Evolutionary conservation across 345 rosid species (phyloP).

Genomic region (Lumnitzera racemosa): DNA sequence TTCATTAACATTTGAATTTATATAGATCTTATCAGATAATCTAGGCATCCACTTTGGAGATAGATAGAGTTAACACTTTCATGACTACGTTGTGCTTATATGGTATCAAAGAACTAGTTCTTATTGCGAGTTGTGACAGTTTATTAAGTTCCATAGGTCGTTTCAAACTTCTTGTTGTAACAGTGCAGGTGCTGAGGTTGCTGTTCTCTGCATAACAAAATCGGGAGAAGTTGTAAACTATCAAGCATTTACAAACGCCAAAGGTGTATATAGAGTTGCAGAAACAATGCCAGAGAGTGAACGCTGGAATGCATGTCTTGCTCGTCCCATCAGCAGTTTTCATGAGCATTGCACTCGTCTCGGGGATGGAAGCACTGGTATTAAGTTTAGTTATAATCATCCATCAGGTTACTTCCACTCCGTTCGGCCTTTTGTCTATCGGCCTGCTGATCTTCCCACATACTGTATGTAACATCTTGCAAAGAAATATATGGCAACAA

Average conservation of each 20-base stretch:
- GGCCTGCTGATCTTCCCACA: slow-evolving; percentile 44
- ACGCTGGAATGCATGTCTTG: slow-evolving; percentile 91
- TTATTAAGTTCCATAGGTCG: no score
- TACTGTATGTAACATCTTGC: slow-evolving; percentile 39
- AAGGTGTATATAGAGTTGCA: slow-evolving; percentile 75
- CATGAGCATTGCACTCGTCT: slow-evolving; percentile 67
- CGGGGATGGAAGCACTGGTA: slow-evolving; percentile 47
- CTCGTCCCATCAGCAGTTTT: slow-evolving; percentile 85
- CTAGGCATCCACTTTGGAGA: no score
- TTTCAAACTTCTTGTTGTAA: no score
- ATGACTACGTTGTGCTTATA: no score
- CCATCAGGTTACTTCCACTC: slow-evolving; percentile 79
- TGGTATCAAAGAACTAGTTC: no score
- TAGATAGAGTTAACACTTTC: no score
- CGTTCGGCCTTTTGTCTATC: slow-evolving; percentile 62
- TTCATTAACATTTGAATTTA: no score
- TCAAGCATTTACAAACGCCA: slow-evolving; percentile 83
- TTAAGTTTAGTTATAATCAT: slow-evolving; percentile 72
- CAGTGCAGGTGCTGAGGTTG: slow-evolving; percentile 87
- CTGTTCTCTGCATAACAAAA: slow-evolving; percentile 92
- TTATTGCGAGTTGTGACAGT: no score
- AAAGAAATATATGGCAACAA: no score
- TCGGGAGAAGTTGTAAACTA: slow-evolving; percentile 89
- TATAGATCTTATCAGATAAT: no score
- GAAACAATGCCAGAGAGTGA: slow-evolving; percentile 98